These are phyloP conservation scores for Furcasterigmium sp. DNA, from an alignment of 2,329 filamentous ascomycete species.

Conservation along the genomic window DNA sequence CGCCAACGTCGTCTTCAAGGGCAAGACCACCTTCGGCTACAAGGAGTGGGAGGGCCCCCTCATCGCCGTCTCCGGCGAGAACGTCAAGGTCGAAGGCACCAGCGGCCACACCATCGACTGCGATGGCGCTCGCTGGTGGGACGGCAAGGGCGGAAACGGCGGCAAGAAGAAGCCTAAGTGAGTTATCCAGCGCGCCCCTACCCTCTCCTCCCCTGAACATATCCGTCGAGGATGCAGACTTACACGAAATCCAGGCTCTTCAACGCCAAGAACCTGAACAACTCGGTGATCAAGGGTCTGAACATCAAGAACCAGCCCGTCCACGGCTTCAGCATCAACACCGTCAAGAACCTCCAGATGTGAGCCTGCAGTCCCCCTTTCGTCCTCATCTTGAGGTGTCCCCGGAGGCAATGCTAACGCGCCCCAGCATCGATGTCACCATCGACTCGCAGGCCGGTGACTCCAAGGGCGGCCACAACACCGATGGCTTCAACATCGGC, in stretches of 20 bases:
- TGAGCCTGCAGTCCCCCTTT: conserved; percentile 1
- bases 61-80: conserved; percentile 53
- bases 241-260: conserved; percentile 32
- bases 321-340: conserved; percentile 34
- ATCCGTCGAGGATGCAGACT: conserved; percentile 14
- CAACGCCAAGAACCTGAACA: conserved; percentile 34
- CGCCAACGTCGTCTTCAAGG: conserved; percentile 52
- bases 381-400: too few species aligned
- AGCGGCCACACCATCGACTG: conserved; percentile 49
- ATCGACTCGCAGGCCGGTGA: conserved; percentile 34
- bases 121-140: conserved; percentile 56
- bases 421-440: conserved; percentile 23
- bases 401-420: neutral
- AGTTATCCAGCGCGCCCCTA: too few species aligned
- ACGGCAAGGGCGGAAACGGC: conserved; percentile 53
- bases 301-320: conserved; percentile 36
- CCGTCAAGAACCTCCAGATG: conserved; percentile 30
- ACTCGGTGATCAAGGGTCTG: conserved; percentile 29
- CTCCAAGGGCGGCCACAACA: conserved; percentile 41
- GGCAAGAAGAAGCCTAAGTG: conserved; percentile 58
- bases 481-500: conserved; percentile 54
- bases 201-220: too few species aligned
- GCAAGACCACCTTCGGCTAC: conserved; percentile 62
- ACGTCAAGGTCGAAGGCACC: conserved; percentile 47
- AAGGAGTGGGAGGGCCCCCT: conserved; percentile 61